These are phyloP conservation scores for Dillenia suffruticosa DNA, from an alignment of 164 flowering plant genomes.

Conservation along the genomic window DNA sequence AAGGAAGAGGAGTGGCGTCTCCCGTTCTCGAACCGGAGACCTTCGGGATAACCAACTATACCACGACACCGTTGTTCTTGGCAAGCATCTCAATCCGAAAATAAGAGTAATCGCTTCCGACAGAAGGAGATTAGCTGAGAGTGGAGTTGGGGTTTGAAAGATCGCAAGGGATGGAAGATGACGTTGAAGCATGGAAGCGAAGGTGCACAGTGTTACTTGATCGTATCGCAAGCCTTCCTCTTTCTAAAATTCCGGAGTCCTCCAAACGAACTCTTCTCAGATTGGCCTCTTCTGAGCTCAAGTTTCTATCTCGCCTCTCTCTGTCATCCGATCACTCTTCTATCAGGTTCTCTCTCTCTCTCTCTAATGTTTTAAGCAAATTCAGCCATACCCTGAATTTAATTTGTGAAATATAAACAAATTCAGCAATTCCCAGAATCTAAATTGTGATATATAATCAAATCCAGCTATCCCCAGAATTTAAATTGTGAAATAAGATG, in stretches of 20 bases:
- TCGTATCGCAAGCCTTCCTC: conserved; percentile 26
- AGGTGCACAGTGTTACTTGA: conserved; percentile 39
- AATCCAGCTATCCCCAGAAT: no score
- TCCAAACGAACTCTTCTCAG: conserved; percentile 60
- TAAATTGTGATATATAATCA: no score
- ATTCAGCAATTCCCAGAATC: no score
- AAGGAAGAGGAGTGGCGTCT: conserved; percentile 13
- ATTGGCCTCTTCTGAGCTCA: conserved; percentile 63
- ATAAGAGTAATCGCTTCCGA: no score
- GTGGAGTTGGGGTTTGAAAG: no score
- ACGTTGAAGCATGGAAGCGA: conserved; percentile 39
- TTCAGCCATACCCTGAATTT: conserved; percentile 1
- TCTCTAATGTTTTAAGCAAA: neutral
- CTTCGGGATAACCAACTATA: conserved; percentile 43
- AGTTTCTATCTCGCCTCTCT: conserved; percentile 50
- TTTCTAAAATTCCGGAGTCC: conserved; percentile 39
- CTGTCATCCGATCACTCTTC: conserved; percentile 16
- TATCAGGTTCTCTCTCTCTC: conserved; percentile 30
- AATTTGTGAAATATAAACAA: no score
- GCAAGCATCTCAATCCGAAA: no score
- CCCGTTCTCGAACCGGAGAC: conserved; percentile 42
- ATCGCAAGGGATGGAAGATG: neutral
- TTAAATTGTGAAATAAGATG: no score
- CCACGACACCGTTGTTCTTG: conserved; percentile 16
- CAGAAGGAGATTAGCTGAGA: no score